A percentile compares a stretch with the other conserved stretches of the same genome.
phyloP scores from a whole-genome alignment of 768 basidiomycete species.

The Russula sp. region DNA sequence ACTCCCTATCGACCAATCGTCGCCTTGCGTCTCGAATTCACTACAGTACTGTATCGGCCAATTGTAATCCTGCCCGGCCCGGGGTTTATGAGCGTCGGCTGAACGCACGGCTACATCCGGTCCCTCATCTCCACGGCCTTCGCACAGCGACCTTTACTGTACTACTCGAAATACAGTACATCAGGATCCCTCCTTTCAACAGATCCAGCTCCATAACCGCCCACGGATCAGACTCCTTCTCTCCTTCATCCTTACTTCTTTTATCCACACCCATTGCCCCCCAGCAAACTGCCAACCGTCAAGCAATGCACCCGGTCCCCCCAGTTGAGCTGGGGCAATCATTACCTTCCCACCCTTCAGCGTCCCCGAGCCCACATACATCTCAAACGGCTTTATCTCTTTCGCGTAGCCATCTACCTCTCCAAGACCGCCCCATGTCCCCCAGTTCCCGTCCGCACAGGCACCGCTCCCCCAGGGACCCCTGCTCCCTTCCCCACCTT shows the following conservation, averaged over 20 bases:
- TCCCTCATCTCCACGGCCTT: slow-evolving; percentile 1
- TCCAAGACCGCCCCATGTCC: too few species aligned
- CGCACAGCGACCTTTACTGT: background rate
- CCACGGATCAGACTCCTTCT: background rate
- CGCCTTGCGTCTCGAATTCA: too few species aligned
- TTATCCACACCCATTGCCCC: background rate
- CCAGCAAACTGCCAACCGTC: background rate
- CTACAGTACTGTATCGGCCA: too few species aligned
- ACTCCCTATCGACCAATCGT: too few species aligned
- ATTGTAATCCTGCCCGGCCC: background rate
- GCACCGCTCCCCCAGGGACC: too few species aligned
- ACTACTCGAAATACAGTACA: background rate
- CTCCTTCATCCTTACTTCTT: background rate
- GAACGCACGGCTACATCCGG: too few species aligned
- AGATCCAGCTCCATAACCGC: background rate
- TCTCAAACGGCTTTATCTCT: background rate
- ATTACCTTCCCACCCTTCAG: background rate
- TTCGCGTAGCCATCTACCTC: too few species aligned
- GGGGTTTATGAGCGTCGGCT: too few species aligned
- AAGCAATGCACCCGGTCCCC: background rate
- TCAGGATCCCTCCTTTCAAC: background rate
- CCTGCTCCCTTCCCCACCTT: too few species aligned
- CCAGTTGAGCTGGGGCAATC: background rate
- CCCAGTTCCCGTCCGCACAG: too few species aligned
- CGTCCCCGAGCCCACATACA: background rate